A percentile compares a stretch with the other conserved stretches of the same genome.
Conservation (phyloP, 2,329 filamentous ascomycete genomes). For the Beauveria sp. region DNA sequence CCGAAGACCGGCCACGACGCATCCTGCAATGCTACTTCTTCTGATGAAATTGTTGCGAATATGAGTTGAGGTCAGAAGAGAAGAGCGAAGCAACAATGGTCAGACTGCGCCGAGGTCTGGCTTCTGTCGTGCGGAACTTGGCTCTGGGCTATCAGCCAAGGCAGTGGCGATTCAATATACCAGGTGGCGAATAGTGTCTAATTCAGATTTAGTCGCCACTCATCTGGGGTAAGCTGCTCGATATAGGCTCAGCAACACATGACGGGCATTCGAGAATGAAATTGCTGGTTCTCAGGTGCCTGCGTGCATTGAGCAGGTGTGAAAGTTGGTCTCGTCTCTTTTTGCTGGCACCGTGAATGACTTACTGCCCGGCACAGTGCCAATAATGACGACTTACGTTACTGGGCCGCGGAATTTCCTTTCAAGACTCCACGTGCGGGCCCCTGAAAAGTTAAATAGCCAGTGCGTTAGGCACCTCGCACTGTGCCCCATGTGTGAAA, state of each 20-base stretch:
- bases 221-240: background rate
- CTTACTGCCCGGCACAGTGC: constrained; percentile 24
- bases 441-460: constrained; percentile 11
- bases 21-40: background rate
- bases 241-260: background rate
- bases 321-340: constrained; percentile 20
- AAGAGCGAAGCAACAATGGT: background rate
- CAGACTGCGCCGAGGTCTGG: background rate
- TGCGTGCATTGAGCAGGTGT: background rate
- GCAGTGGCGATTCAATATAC: background rate
- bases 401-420: constrained; percentile 19
- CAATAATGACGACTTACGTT: constrained; percentile 10
- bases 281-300: background rate
- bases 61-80: too few species aligned
- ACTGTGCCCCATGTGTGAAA: constrained; percentile 2
- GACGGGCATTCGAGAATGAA: background rate
- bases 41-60: too few species aligned
- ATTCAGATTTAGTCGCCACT: background rate
- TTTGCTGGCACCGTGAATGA: constrained; percentile 16
- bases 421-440: constrained; percentile 27
- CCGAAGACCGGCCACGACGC: background rate
- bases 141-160: background rate
- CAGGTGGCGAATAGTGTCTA: background rate
- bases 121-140: background rate
- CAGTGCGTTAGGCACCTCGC: constrained; percentile 6